Percentiles rank a stretch among this genome's conserved stretches.
Conservation (phyloP, 2,329 filamentous ascomycete species). For the Xylariomycetidae sp. region DNA sequence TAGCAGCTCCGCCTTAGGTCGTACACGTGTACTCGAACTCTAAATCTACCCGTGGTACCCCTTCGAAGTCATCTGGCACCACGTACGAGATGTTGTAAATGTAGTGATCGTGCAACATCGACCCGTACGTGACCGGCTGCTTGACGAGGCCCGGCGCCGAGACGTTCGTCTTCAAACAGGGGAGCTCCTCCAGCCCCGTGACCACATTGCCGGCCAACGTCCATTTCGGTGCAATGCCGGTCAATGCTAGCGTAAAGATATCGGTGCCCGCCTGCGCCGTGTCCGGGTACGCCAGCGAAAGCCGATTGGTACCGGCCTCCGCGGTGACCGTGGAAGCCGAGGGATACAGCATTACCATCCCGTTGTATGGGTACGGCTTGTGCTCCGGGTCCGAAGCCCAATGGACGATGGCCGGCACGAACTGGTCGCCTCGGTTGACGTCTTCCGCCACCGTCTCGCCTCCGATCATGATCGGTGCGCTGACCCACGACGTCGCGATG, state of each 20-base stretch:
- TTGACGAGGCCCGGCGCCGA: conserved; percentile 30
- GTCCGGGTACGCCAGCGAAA: conserved; percentile 34
- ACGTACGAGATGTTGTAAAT: conserved; percentile 41
- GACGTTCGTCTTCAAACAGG: conserved; percentile 34
- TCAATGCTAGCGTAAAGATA: conserved; percentile 34
- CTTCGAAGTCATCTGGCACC: conserved; percentile 33
- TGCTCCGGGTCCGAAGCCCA: conserved; percentile 36
- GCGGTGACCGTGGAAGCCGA: conserved; percentile 36
- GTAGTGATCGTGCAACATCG: conserved; percentile 32
- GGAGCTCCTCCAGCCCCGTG: conserved; percentile 24
- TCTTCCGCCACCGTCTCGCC: conserved; percentile 31
- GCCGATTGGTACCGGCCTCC: conserved; percentile 26
- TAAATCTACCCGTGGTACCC: conserved; percentile 31
- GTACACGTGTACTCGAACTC: conserved; percentile 27
- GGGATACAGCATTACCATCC: conserved; percentile 35
- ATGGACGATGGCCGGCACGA: conserved; percentile 39
- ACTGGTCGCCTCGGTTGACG: conserved; percentile 32
- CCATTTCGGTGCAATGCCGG: conserved; percentile 33
- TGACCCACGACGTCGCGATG: conserved; percentile 34
- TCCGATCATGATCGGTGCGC: conserved; percentile 36
- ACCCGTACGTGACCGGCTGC: conserved; percentile 31
- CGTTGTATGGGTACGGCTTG: conserved; percentile 32
- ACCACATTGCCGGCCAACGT: conserved; percentile 27
- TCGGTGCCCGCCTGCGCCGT: conserved; percentile 31
- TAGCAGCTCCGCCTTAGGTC: too few species aligned